phyloP scores from a whole-genome alignment of 179 eudicot species.

The Kewa caespitosa region DNA sequence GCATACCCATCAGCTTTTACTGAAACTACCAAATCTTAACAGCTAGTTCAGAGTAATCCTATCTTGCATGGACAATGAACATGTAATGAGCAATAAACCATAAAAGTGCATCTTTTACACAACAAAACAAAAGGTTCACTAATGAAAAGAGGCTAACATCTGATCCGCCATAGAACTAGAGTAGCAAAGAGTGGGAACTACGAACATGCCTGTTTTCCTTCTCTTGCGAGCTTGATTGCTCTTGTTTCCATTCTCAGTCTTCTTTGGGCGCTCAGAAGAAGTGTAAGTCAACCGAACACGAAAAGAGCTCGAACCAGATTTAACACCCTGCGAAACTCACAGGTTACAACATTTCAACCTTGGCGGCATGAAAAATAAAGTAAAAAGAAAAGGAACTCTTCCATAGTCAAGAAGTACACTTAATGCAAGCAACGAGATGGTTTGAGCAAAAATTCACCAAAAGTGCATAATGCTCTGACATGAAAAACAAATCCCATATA shows the following conservation, averaged over 20 bases:
- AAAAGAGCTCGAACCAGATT: conserved; percentile 55
- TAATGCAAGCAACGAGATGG: not conserved
- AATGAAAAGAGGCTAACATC: conserved; percentile 3
- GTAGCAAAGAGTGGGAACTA: not conserved
- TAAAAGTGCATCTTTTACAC: not conserved
- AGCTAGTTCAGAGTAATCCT: too few relatives aligned
- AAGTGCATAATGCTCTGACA: not conserved
- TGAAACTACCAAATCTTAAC: too few relatives aligned
- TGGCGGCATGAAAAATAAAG: not conserved
- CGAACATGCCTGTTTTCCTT: conserved; percentile 72
- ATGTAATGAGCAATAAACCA: too few relatives aligned
- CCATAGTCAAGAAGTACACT: not conserved
- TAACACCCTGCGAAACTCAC: conserved; percentile 53
- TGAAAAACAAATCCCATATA: too few relatives aligned
- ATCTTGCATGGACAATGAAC: too few relatives aligned
- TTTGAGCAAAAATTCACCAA: not conserved
- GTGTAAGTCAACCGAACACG: conserved; percentile 77
- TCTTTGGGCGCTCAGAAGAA: conserved; percentile 33
- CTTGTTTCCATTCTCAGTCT: conserved; percentile 31
- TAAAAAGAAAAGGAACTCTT: not conserved
- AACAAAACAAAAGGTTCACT: conserved; percentile 2
- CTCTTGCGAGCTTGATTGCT: conserved; percentile 54
- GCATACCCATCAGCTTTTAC: too few relatives aligned
- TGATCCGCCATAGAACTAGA: not conserved
- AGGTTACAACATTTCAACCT: conserved; percentile 12